These are phyloP conservation scores for Suhomyces pyralidae DNA, from an alignment of 805 yeast species.

Conservation along the genomic window DNA sequence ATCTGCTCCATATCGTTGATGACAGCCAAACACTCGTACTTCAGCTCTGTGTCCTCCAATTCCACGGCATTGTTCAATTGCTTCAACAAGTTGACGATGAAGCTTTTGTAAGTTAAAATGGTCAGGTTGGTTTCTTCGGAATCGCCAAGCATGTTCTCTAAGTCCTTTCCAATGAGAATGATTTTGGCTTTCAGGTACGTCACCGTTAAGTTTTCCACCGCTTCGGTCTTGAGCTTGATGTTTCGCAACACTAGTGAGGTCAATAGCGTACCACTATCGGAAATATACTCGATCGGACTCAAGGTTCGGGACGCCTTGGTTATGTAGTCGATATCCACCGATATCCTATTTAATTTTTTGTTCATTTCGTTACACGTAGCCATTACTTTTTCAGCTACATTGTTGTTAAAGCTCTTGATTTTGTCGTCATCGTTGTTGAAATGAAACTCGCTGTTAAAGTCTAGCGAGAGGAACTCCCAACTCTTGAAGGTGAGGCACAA, in stretches of 20 bases:
- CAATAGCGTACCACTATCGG: conserved; percentile 51
- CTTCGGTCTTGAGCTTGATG: conserved; percentile 48
- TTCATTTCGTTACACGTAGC: conserved; percentile 48
- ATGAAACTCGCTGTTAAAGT: conserved; percentile 44
- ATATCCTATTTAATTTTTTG: conserved; percentile 37
- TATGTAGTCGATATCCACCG: conserved; percentile 45
- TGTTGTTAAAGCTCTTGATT: conserved; percentile 44
- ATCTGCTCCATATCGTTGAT: conserved; percentile 70
- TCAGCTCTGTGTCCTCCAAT: conserved; percentile 52
- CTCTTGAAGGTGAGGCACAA: conserved; percentile 45
- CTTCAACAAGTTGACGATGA: conserved; percentile 54
- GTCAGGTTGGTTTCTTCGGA: conserved; percentile 24
- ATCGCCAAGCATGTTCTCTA: conserved; percentile 48
- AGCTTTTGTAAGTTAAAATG: conserved; percentile 49
- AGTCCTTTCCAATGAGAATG: conserved; percentile 60
- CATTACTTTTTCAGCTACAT: conserved; percentile 53
- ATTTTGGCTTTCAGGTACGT: conserved; percentile 65
- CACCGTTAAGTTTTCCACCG: conserved; percentile 53
- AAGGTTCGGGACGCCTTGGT: conserved; percentile 41
- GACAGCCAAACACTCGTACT: conserved; percentile 65
- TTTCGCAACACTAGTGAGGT: conserved; percentile 44
- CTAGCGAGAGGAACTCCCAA: conserved; percentile 56
- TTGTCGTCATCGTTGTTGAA: conserved; percentile 21
- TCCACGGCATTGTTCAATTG: conserved; percentile 57
- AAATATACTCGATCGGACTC: conserved; percentile 46